These are phyloP conservation scores for Chrysopogon serrulatus DNA, from an alignment of 176 grass and related monocot genomes.

Conservation along the genomic window DNA sequence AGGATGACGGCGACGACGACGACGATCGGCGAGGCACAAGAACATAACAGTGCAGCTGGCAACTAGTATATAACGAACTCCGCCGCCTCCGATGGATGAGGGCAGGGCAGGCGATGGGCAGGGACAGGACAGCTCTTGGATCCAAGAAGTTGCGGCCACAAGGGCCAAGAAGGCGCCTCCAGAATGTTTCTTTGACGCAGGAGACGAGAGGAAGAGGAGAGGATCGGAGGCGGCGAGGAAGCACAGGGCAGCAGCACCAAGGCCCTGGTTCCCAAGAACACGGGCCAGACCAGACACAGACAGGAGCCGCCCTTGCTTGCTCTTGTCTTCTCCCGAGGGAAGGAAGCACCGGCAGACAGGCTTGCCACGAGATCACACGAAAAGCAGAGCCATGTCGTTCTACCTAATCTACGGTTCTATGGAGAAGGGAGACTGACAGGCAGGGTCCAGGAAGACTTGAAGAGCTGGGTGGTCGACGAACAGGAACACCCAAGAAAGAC, in stretches of 20 bases:
- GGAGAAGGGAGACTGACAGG: background rate
- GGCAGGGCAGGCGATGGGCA: background rate
- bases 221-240: background rate
- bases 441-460: background rate
- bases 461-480: background rate
- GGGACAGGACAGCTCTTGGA: conserved; percentile 5
- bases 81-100: background rate
- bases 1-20: background rate
- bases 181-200: conserved; percentile 7
- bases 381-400: conserved; percentile 32
- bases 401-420: too few species aligned
- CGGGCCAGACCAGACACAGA: conserved; percentile 1
- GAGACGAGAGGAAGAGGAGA: background rate
- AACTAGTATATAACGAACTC: background rate
- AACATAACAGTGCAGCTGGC: background rate
- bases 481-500: conserved; percentile 3
- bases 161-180: conserved; percentile 16
- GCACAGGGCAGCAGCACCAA: conserved; percentile 21
- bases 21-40: background rate
- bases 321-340: conserved; percentile 12
- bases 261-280: conserved; percentile 18
- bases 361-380: conserved; percentile 28
- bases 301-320: too few species aligned
- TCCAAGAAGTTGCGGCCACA: conserved; percentile 23
- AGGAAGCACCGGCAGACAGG: background rate